Evolutionary conservation across 805 yeast species (phyloP).

Genomic region (Nakazawaea laoshanensis): DNA sequence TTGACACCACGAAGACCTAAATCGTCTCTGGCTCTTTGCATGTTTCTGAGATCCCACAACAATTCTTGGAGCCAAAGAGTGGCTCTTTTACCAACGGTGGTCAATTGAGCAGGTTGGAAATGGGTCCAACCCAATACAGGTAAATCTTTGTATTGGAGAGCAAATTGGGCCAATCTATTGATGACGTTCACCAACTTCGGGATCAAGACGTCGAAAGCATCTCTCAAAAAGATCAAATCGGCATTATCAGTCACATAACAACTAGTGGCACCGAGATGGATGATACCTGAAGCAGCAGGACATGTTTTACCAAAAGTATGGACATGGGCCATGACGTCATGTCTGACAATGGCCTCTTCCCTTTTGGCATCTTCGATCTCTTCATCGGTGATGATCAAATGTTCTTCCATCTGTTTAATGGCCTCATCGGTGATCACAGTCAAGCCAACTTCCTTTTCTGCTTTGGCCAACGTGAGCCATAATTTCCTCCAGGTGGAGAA

Average conservation of each 20-base stretch:
- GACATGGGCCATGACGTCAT: slow-evolving; percentile 99
- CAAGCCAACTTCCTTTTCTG: slow-evolving; percentile 88
- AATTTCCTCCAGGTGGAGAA: slow-evolving; percentile 98
- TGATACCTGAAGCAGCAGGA: slow-evolving; percentile 96
- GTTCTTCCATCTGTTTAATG: slow-evolving; percentile 70
- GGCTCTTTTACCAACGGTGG: slow-evolving; percentile 97
- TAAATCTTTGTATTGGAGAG: slow-evolving; percentile 84
- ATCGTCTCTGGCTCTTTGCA: slow-evolving; percentile 93
- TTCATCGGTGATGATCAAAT: slow-evolving; percentile 81
- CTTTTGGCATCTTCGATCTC: slow-evolving; percentile 83
- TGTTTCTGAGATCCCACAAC: slow-evolving; percentile 94
- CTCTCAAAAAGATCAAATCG: slow-evolving; percentile 91
- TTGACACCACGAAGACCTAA: slow-evolving; percentile 95
- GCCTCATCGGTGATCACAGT: slow-evolving; percentile 85
- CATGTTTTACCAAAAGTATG: slow-evolving; percentile 89
- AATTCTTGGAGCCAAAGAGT: slow-evolving; percentile 97
- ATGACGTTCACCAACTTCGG: slow-evolving; percentile 96
- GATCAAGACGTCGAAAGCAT: slow-evolving; percentile 87
- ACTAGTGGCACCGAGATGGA: slow-evolving; percentile 96
- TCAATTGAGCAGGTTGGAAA: slow-evolving; percentile 98
- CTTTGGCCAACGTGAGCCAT: slow-evolving; percentile 92
- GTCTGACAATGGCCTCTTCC: slow-evolving; percentile 97
- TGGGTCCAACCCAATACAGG: slow-evolving; percentile 99
- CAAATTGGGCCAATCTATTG: slow-evolving; percentile 81
- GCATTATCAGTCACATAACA: slow-evolving; percentile 98